Evolutionary conservation across 352 stramenopile species (phyloP), one percentile per base, ranked within the genome.

Genomic region (Blastocystis hominis): DNA sequence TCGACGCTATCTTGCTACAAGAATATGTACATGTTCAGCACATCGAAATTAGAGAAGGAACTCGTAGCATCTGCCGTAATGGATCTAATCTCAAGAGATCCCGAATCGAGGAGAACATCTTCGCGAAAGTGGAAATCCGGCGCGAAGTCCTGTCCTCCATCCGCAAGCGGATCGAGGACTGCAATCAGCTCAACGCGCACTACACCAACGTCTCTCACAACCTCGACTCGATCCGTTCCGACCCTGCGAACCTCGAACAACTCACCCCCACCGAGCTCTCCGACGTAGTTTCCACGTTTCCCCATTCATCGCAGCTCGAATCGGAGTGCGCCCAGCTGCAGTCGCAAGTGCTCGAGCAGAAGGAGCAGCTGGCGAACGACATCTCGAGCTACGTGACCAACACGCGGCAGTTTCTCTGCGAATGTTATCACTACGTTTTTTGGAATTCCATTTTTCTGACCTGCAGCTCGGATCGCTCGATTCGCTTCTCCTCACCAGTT

Each of bases 31-130:
- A 36, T 20, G 30, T 24, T 47, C 0, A 66, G 72, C 56, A 42
- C 20, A 9, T 66, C 50, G 3, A 66, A 50, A 17, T 34, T 84
- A 2, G 72, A 84, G 20, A 84, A 84, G 47, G 44, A 84, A 3
- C 59, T 84, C 44, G 72, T 84, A 30, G 46, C 20, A 30, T 30
- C 17, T 34, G 46, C 44, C 3, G 2, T 50, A 0, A 20, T 3
- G 6, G 40, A 0, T 24, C 17, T 84, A 38, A 84, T 13, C 15
- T 46, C 24, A 10, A 84, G 72, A 84, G 46, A 66, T n/a, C 9
- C 0, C 36, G 72, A 63, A 84, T 84, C 36, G 72, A 84, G 40
- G 72, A 84, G 53, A 84, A 63, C 24, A 69, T 84, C 53, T 84
- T 84, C 55, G 72, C 72, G 1, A 84, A 84, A 46, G 6, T 84